Base-by-base conservation (phyloP, 1,284 basidiomycete genomes). In the Veloboletus limbatus region DNA sequence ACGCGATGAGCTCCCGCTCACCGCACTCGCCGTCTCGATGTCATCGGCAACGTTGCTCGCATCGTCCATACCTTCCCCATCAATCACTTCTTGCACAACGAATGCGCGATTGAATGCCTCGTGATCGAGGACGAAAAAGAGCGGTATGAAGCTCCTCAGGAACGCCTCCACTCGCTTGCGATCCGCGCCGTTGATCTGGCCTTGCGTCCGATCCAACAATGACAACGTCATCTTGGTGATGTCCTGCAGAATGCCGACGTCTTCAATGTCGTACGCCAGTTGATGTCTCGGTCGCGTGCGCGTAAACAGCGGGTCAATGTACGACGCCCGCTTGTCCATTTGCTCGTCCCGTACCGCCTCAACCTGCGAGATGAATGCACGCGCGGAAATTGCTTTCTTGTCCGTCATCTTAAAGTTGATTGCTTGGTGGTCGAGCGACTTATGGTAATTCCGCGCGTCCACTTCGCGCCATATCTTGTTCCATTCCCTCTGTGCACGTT, bases 381-480 rank as follows among this genome's bases (percentile, higher is more conserved):
- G 96, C 35, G 82, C 73, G 2, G 87, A 86, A 53, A 90, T 79
- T 20, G 86, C 79, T 70, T 96, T 97, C 78, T 97, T 98, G 72
- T 99, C 97, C 34, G 79, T 79, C 18, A 81, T 76, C 73, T 95
- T 96, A 81, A 96, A 97, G 49, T 82, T 81, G 59, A 96, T 88
- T 13, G 85, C 90, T 65, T 97, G 93, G 65, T 97, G 92, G 65
- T 98, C 96, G 54, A 98, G 77, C 38, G 87, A 88, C 75, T 94
- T 95, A 69, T 84, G 81, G 65, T 92, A 97, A 71, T 97, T 97
- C 55, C 90, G 78, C 32, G 89, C 90, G 61, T 97, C 96, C 18
- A 97, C 92, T 72, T 97, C 96, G 45, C 95, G 76, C 97, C 96
- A 99, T 40, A 98, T 92, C 65, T 96, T 92, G 73, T 98, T 97